Conservation (phyloP, 2,329 filamentous ascomycete species). For the Thermothelomyces thermophilus region DNA sequence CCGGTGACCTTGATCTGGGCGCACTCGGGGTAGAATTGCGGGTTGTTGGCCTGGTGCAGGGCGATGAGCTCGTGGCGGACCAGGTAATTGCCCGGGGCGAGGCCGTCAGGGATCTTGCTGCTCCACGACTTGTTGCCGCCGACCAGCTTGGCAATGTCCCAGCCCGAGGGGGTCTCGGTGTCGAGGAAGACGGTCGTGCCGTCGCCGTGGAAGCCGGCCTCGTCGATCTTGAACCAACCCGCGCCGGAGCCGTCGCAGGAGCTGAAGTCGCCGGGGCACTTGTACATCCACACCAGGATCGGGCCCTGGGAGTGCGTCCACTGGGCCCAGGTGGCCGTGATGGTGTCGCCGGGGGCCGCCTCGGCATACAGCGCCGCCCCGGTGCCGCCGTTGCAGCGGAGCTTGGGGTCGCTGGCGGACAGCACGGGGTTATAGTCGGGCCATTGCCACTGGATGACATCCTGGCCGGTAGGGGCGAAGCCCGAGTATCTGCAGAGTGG, state of each 20-base stretch:
- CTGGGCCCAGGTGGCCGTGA: conserved; percentile 47
- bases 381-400: conserved; percentile 51
- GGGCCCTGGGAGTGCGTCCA: conserved; percentile 55
- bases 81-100: conserved; percentile 49
- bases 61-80: conserved; percentile 52
- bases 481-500: conserved; percentile 29
- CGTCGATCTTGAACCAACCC: conserved; percentile 55
- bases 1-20: conserved; percentile 47
- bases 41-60: conserved; percentile 45
- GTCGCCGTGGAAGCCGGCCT: conserved; percentile 35
- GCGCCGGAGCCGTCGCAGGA: conserved; percentile 46
- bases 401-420: conserved; percentile 39
- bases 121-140: conserved; percentile 36
- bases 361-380: conserved; percentile 39
- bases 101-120: conserved; percentile 42
- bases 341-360: conserved; percentile 41
- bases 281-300: conserved; percentile 52
- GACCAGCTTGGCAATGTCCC: conserved; percentile 9
- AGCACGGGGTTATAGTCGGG: conserved; percentile 50
- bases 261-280: conserved; percentile 43
- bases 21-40: conserved; percentile 51
- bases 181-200: conserved; percentile 11
- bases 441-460: conserved; percentile 51
- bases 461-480: conserved; percentile 42
- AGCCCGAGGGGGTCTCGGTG: conserved; percentile 6